Percentiles rank a stretch among this genome's conserved stretches.
phyloP scores from a whole-genome alignment of 2,329 filamentous ascomycete species.

The Talaromyces sp. region DNA sequence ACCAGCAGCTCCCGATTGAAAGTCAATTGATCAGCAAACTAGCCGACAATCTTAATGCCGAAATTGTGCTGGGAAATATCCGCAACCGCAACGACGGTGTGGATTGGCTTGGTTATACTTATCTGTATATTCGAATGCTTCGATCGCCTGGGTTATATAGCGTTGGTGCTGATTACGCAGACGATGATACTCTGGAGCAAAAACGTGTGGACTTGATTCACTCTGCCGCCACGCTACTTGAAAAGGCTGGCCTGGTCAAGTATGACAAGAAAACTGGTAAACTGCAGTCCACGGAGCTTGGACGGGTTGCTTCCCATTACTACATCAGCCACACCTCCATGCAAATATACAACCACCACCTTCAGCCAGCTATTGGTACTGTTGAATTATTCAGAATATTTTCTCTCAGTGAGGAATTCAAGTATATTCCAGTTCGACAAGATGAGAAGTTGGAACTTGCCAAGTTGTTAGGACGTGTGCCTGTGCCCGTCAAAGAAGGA shows the following conservation, averaged over 20 bases:
- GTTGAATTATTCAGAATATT: conserved; percentile 98
- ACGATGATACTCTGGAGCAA: conserved; percentile 86
- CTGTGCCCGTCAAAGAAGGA: conserved; percentile 94
- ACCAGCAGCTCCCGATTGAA: conserved; percentile 95
- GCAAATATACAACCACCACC: conserved; percentile 92
- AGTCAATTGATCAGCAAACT: conserved; percentile 90
- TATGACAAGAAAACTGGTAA: conserved; percentile 92
- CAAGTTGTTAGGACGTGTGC: conserved; percentile 82
- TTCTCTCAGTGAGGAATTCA: conserved; percentile 94
- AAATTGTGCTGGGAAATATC: conserved; percentile 90
- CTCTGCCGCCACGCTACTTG: conserved; percentile 80
- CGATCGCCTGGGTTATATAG: conserved; percentile 92
- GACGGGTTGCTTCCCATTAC: conserved; percentile 94
- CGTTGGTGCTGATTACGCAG: conserved; percentile 91
- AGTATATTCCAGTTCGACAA: conserved; percentile 95
- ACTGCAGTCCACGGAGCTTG: conserved; percentile 86
- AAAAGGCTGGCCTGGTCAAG: conserved; percentile 83
- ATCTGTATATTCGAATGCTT: conserved; percentile 96
- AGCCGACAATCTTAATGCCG: conserved; percentile 93
- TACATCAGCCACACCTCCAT: conserved; percentile 97
- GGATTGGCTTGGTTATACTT: conserved; percentile 98
- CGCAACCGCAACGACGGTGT: conserved; percentile 89
- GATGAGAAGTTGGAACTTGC: conserved; percentile 96
- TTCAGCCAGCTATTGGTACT: conserved; percentile 85
- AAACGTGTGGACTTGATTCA: conserved; percentile 97